Base-by-base conservation (phyloP, 768 basidiomycete genomes). In the Xerocomus potaroensis region DNA sequence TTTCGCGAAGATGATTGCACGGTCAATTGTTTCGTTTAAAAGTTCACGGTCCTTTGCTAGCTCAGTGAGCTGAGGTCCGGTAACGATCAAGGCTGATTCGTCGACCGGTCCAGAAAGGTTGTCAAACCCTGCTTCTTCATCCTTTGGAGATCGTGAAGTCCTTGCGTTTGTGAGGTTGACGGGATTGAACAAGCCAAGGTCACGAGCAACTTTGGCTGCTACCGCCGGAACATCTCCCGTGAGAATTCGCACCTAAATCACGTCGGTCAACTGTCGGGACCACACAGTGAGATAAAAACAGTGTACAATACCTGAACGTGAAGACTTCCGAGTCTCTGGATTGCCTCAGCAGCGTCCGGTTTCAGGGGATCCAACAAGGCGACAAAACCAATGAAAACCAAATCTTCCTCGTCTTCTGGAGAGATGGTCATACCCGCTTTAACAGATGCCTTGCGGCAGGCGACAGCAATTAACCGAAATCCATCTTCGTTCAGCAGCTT, bases 171-270 rank as follows among this genome's bases (percentile, higher is more conserved):
- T 43, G 22, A 56, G 43, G 34, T 63, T 63, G 43, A 53, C 4
- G 23, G 54, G 16, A 26, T 49, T 46, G 40, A 70, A 60, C 41
- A 68, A 55, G 10, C 67, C 67, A 34, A 68, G 61, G 34, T 69
- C 67, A 30, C 65, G 69, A 10, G 67, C 69, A 30, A 69, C 69
- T 49, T 68, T 69, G 42, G 65, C 65, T 31, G 67, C 67, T 4
- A 69, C 65, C 3, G 67, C 61, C 16, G 68, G 61, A 21, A 47
- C 57, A 38, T 68, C 67, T 27, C 67, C 68, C 2, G 67, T 68
- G 29, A 68, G 67, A 49, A 68, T 69, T 38, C 65, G 65, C 10
- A 64, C 61, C 65, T 63, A n/a, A 1, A 9, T 34, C 11, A 33
- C 35, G 15, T 39, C 23, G n/a, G 21, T 41, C 36, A 48, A 31